phyloP scores from a whole-genome alignment of 2,329 filamentous ascomycete species.

The Herpomyces periplanetae region DNA sequence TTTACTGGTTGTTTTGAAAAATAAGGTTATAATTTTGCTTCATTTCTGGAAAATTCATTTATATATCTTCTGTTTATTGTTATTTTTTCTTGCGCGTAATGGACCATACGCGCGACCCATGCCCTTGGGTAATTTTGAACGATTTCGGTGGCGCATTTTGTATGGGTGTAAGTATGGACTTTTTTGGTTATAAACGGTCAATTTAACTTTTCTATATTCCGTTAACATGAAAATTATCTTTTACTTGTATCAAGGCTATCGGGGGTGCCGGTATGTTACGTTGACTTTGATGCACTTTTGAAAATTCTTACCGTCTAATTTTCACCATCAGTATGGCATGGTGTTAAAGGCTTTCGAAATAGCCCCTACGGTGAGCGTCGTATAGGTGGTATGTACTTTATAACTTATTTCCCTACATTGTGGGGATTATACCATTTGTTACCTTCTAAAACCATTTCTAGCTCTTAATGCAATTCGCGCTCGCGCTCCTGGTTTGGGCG shows the following conservation, averaged over 20 bases:
- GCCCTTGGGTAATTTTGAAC: conserved; percentile 78
- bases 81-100: too few species aligned
- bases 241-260: conserved; percentile 15
- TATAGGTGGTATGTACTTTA: conserved; percentile 21
- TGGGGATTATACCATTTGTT: conserved; percentile 1
- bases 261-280: too few species aligned
- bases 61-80: too few species aligned
- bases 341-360: conserved; percentile 71
- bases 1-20: too few species aligned
- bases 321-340: conserved; percentile 91
- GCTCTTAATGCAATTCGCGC: conserved; percentile 87
- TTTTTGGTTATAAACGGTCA: conserved; percentile 1
- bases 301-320: too few species aligned
- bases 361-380: conserved; percentile 46
- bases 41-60: too few species aligned
- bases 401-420: too few species aligned
- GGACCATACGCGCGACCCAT: conserved; percentile 90
- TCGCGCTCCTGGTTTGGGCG: conserved; percentile 68
- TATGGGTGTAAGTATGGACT: conserved; percentile 35
- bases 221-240: conserved; percentile 4
- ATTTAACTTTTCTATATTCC: conserved; percentile 2
- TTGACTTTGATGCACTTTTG: too few species aligned
- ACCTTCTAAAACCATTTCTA: conserved; percentile 3
- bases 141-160: conserved; percentile 89
- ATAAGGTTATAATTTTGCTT: too few species aligned